Evolutionary conservation across 441 rosid genomes (phyloP), one percentile per base, ranked within the genome.

Genomic region (Erysimum cheiri): DNA sequence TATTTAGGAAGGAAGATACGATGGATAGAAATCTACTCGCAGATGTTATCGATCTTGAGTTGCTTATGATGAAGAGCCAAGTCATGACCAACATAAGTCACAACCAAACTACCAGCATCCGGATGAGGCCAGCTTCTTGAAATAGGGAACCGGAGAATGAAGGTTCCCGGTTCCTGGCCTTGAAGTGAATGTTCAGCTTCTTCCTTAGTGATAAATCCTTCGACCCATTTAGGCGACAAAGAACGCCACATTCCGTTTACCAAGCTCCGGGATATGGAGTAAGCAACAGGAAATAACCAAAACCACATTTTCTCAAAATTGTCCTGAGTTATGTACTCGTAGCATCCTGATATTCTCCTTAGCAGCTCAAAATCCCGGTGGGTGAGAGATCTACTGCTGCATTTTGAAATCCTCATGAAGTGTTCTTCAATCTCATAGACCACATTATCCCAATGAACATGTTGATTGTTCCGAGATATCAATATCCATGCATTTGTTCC

Each of bases 71-170:
- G 91, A 64, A 89, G 57, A 37, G 75, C 39, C 47, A 76, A 82
- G 75, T 89, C 96, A n/a, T 70, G 64, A 65, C 90, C 88, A 49
- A 93, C 85, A 68, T 86, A 90, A 49, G 90, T 83, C 72, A 85
- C 96, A 61, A 93, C 73, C 68, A 93, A 82, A 85, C 85, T 79
- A 75, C 98, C 97, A 8, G 98, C 89, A 73, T 90, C 98, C n/a
- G 97, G 92, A 67, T 93, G 98, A 32, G 98, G 96, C 97, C 98
- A 93, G 81, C 86, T 90, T 85, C 98, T 86, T 52, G 92, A 86
- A 74, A 82, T 81, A 33, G 98, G 98, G 77, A 93, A 90, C 54
- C 94, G 81, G 44, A 93, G 82, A 31, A 88, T 70, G 77, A 90
- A 93, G 6, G 97, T 91, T 15, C 98, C 98, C 0, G 94, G 96